Evolutionary conservation across 1,284 basidiomycete genomes (phyloP), one percentile per base, ranked within the genome.

Genomic region (Farysia itapuensis): DNA sequence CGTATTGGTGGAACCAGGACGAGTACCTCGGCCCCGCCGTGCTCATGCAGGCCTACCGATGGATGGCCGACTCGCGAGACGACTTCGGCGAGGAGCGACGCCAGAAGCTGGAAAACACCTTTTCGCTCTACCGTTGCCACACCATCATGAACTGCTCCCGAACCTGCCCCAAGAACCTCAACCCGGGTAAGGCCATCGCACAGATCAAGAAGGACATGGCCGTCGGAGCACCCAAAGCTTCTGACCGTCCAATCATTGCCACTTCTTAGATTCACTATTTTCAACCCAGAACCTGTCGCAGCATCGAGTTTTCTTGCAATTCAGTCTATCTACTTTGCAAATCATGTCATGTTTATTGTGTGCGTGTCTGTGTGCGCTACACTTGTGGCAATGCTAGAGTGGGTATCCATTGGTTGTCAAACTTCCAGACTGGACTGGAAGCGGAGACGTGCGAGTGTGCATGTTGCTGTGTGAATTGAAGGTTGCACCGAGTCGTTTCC

Each of bases 1-100:
- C 83, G 47, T 96, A 97, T 81, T 97, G 94, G 94, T 97, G 94
- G 94, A 97, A 97, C 81, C 90, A 94, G 81, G 92, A 98, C 77
- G 88, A 92, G 79, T 98, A 97, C 80, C 86, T 97, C 37, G 93
- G 94, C 36, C 94, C 94, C 5, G 94, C 93, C 8, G 92, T 92
- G 0, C 82, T 97, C 68, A 93, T 96, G 91, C 79, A 80, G 67
- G 78, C 79, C n/a, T 80, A 79, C 75, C 83, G 93, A 70, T 98
- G 94, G 94, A 95, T 98, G 78, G 92, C 93, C 9, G 94, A 98
- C 79, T 95, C 91, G 51, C 82, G 93, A 69, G 94, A 98, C 77
- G 79, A 85, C 24, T 84, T 89, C 76, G 84, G 83, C 15, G 84
- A 85, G 5, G 82, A 92, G 77, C 85, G 95, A 56, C 90, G 87